A percentile compares a stretch with the other conserved stretches of the same genome.
phyloP scores from a whole-genome alignment of 192 early-diverging fungal genomes.

The Backusella australiensis region DNA sequence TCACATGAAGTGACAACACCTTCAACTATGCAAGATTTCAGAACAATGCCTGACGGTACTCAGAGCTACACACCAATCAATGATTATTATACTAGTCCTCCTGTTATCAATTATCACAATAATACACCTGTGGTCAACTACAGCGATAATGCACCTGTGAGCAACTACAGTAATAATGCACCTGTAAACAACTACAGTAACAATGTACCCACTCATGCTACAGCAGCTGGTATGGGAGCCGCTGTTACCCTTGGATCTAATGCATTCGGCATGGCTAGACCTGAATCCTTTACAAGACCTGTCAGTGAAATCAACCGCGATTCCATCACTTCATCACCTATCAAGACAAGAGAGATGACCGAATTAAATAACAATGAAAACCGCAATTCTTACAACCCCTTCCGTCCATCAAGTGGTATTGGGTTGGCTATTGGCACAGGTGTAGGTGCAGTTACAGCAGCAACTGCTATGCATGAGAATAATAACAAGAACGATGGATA shows the following conservation, averaged over 20 bases:
- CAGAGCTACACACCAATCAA: not conserved
- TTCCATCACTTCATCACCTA: not conserved
- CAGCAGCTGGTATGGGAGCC: not conserved
- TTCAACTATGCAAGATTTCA: not conserved
- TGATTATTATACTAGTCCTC: not conserved
- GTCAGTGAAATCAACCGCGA: conserved; percentile 12
- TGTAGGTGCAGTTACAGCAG: not conserved
- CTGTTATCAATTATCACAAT: not conserved
- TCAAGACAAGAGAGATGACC: not conserved
- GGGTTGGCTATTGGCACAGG: not conserved
- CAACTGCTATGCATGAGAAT: not conserved
- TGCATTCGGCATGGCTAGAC: not conserved
- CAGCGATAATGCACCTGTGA: not conserved
- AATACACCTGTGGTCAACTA: not conserved
- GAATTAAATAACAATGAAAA: not conserved
- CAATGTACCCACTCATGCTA: not conserved
- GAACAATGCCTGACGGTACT: not conserved
- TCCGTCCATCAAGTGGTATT: not conserved
- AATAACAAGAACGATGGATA: not conserved
- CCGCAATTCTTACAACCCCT: not conserved
- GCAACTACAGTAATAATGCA: not conserved
- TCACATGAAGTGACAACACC: not conserved
- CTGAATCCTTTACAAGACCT: conserved; percentile 10
- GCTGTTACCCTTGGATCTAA: not conserved
- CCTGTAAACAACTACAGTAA: not conserved